A percentile compares a stretch with the other conserved stretches of the same genome.
Conservation (phyloP, 257 asterid species). For the Anisodus tanguticus region DNA sequence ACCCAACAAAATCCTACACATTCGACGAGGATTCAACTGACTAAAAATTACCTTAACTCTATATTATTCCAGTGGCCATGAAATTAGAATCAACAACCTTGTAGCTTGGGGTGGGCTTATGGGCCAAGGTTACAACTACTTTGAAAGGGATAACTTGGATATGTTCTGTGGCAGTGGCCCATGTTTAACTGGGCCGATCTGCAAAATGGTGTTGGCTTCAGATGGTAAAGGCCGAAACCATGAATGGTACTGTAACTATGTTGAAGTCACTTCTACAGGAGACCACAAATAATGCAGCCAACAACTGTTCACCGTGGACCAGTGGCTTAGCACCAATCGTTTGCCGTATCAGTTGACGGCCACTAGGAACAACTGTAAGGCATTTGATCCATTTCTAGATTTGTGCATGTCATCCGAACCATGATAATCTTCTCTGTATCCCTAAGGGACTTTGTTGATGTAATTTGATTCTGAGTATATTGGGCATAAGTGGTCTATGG, state of each 20-base stretch:
- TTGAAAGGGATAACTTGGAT: conserved; percentile 70
- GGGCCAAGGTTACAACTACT: conserved; percentile 63
- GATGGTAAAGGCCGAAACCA: conserved; percentile 64
- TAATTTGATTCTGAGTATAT: not conserved
- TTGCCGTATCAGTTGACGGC: conserved; percentile 62
- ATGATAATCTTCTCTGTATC: too few species aligned
- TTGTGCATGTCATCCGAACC: too few species aligned
- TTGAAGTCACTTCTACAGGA: conserved; percentile 62
- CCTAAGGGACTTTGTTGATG: not conserved
- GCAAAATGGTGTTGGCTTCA: conserved; percentile 61
- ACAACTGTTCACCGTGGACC: conserved; percentile 59
- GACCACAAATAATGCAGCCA: conserved; percentile 53
- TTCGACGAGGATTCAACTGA: conserved; percentile 65
- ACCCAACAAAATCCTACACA: too few species aligned
- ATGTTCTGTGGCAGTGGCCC: conserved; percentile 71
- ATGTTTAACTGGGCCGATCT: conserved; percentile 58
- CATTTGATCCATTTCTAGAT: not conserved
- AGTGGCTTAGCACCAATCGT: conserved; percentile 67
- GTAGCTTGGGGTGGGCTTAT: conserved; percentile 77
- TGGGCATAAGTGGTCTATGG: not conserved
- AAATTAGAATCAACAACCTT: conserved; percentile 54
- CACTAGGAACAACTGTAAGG: conserved; percentile 46
- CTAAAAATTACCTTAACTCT: conserved; percentile 50
- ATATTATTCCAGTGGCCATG: conserved; percentile 50
- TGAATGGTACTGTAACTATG: conserved; percentile 68